Conservation (phyloP, 2,329 filamentous ascomycete genomes). For the Xylaria sp. region DNA sequence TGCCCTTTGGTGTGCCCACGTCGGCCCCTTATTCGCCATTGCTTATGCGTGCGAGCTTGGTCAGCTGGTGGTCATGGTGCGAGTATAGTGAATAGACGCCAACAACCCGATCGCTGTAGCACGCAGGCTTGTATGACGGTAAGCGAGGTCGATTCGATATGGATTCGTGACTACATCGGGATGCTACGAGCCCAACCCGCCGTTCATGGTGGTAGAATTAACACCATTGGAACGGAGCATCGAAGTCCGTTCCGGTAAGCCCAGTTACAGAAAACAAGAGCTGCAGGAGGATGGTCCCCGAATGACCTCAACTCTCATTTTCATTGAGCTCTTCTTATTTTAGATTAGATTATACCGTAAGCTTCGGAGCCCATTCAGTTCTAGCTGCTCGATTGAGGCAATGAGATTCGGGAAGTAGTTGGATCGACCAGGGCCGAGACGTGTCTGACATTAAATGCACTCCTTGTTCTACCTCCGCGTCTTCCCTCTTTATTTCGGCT, state of each 20-base stretch:
- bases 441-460: too few relatives aligned
- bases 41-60: conserved; percentile 12
- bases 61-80: conserved; percentile 11
- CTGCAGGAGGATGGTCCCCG: neutral
- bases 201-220: neutral
- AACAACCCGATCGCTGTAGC: conserved; percentile 7
- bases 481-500: neutral
- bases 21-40: conserved; percentile 5
- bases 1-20: conserved; percentile 2
- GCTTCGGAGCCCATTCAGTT: neutral
- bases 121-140: neutral
- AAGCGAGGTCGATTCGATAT: conserved; percentile 7
- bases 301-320: conserved; percentile 1
- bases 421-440: conserved; percentile 8
- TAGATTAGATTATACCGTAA: neutral
- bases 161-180: neutral
- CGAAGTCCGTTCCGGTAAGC: conserved; percentile 3
- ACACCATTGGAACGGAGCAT: conserved; percentile 10
- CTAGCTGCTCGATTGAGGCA: conserved; percentile 11
- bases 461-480: neutral
- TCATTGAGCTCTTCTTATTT: neutral
- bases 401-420: neutral
- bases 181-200: neutral
- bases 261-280: neutral
- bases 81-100: neutral